Evolutionary conservation across 768 basidiomycete species (phyloP), one percentile per base, ranked within the genome.

Genomic region (Sporobolomyces roseus): DNA sequence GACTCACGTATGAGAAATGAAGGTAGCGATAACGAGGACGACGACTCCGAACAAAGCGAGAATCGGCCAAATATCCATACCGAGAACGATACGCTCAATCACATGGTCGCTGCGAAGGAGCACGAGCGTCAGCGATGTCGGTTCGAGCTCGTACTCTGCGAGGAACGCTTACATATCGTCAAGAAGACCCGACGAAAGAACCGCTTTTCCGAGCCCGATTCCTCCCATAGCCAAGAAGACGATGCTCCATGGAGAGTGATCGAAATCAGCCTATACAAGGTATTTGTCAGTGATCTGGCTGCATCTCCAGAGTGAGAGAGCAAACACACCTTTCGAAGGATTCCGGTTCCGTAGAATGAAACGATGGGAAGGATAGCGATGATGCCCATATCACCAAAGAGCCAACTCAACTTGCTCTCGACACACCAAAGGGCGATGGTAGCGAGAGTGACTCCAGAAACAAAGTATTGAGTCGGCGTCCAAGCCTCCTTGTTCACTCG

Each of bases 161-260:
- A 86, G 90, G 82, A 50, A 25, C 91, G 85, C 52, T 83, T 76
- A 4, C 80, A 96, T 83, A 54, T 88, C 84, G 23, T 87, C 84
- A 43, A 98, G 82, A 30, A 99, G 82, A 0, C 96, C 96, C 61
- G 91, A 93, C 8, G 90, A 87, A 48, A 85, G 83, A 21, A 98
- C 94, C 8, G 93, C 93, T 75, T 94, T 89, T 63, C 96, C 96
- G 4, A 98, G 84, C 0, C 93, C 91, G 59, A 97, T 93, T 45
- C 96, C 96, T 29, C 94, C 94, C 96, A 97, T 99, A 6, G 92
- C 91, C 66, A 94, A 83, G 80, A 94, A 94, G 32, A 97, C 91
- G 62, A 94, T 91, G 10, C 88, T 88, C 93, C 93, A 94, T 65
- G 88, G 83, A 78, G 71, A 77, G 75, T 91, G 89, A 76, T 94